A percentile compares a stretch with the other conserved stretches of the same genome.
phyloP scores from a whole-genome alignment of 2,329 filamentous ascomycete genomes.

The Cladosporium sp. region DNA sequence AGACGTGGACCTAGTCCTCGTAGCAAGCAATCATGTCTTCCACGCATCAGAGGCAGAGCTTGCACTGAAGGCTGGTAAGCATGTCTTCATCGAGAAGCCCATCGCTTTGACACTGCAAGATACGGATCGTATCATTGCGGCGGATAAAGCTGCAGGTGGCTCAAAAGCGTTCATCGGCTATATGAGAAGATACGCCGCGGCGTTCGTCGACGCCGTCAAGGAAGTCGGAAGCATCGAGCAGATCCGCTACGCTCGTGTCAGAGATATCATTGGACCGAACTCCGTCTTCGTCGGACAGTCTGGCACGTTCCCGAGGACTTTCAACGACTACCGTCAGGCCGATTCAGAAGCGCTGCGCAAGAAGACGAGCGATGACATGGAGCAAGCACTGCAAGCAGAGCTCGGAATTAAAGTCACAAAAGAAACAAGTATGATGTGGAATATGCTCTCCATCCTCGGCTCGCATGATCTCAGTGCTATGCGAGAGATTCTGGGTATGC shows the following conservation, averaged over 20 bases:
- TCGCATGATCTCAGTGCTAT: constrained; percentile 50
- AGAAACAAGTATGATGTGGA: constrained; percentile 30
- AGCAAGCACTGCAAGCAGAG: constrained; percentile 24
- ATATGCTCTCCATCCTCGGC: constrained; percentile 43
- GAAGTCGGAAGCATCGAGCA: constrained; percentile 35
- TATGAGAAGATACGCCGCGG: constrained; percentile 53
- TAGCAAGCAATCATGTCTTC: constrained; percentile 48
- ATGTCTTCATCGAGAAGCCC: constrained; percentile 56
- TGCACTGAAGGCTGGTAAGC: constrained; percentile 51
- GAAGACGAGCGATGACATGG: constrained; percentile 21
- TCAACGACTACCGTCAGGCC: constrained; percentile 17
- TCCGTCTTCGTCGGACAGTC: constrained; percentile 42
- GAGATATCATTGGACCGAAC: constrained; percentile 51
- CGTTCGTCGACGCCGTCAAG: constrained; percentile 43
- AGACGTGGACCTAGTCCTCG: constrained; percentile 49
- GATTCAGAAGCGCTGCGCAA: constrained; percentile 19
- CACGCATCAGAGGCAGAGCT: constrained; percentile 48
- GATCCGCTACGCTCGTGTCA: constrained; percentile 51
- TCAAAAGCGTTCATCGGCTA: constrained; percentile 52
- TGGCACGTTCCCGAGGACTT: constrained; percentile 43
- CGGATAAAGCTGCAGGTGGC: constrained; percentile 39
- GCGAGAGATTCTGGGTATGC: constrained; percentile 48
- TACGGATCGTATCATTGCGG: constrained; percentile 43
- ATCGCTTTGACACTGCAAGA: constrained; percentile 45
- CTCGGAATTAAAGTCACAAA: constrained; percentile 26